Base-by-base conservation (phyloP, 1,139 yeast species). In the Scheffersomyces illinoinensis region DNA sequence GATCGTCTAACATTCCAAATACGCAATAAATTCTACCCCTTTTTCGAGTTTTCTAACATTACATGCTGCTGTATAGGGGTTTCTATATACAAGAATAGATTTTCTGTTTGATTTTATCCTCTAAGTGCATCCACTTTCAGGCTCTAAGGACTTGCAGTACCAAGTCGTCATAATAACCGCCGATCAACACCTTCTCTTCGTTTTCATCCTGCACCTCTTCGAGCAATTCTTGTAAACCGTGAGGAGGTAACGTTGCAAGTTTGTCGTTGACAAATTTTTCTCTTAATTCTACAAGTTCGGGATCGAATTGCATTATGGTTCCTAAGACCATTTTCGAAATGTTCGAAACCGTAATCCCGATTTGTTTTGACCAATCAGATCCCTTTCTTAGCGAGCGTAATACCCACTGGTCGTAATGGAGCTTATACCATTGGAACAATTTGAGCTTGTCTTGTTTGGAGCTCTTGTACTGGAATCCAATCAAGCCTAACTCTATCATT, bases 341-440 rank as follows among this genome's bases (percentile, higher is more conserved):
- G 61, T 81, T 79, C n/a, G 73, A 68, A 59, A 81, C 68, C 0
- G 86, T 78, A 20, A 71, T 68, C 6, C 72, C 75, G 64, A 84
- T 67, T 59, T 77, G 80, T 56, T 74, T 71, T 10, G 78, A 66
- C 78, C 79, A 74, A 50, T 79, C 78, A 18, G 84, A 76, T 1
- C 85, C 86, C 55, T 75, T 76, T 57, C 81, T 70, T 53, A 77
- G 67, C 8, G 86, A 75, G 59, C 78, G 80, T 21, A 72, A 65
- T 5, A 76, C 77, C 86, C 90, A 86, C 43, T 72, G 71, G 56
- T 82, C 83, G 66, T 81, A 86, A 64, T 86, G 79, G 54, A 80
- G 67, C 50, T 67, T 72, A 68, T 81, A 87, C 90, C 91, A 87
- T 14, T 77, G 71, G 84, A 87, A 87, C 6, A 87, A 66, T 56